phyloP scores from a whole-genome alignment of 192 early-diverging fungal species.

The Coemansia sp. region DNA sequence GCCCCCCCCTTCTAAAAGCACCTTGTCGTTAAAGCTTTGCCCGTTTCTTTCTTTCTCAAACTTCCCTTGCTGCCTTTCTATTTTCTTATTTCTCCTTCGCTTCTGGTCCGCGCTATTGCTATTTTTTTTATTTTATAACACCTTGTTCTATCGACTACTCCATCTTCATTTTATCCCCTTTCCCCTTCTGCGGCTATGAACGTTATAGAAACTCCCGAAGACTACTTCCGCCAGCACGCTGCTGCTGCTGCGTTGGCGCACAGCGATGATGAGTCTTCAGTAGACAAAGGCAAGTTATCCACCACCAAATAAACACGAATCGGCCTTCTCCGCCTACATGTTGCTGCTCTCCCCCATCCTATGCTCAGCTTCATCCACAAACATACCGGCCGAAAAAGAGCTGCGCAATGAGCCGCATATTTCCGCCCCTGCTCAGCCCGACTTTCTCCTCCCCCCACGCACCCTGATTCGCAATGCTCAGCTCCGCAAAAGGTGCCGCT shows the following conservation, averaged over 20 bases:
- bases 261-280: conserved; percentile 31
- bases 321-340: too few relatives aligned
- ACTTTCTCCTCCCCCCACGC: not conserved
- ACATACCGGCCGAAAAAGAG: not conserved
- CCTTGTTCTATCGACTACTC: not conserved
- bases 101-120: not conserved
- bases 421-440: not conserved
- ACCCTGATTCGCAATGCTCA: not conserved
- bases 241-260: conserved; percentile 40
- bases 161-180: not conserved
- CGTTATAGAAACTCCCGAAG: conserved; percentile 47
- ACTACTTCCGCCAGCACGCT: conserved; percentile 51
- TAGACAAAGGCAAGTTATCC: conserved; percentile 31
- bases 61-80: conserved; percentile 23
- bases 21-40: conserved; percentile 1
- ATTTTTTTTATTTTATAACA: conserved; percentile 1
- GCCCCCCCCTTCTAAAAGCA: not conserved
- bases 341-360: too few relatives aligned
- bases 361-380: too few relatives aligned
- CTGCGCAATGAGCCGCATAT: not conserved
- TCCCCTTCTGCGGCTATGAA: conserved; percentile 17
- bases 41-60: conserved; percentile 3
- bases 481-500: too few relatives aligned
- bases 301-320: not conserved
- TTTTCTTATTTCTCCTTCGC: conserved; percentile 25